Evolutionary conservation across 495 filamentous ascomycete genomes (phyloP), one percentile per base, ranked within the genome.

Genomic region (Penicillium silybi): DNA sequence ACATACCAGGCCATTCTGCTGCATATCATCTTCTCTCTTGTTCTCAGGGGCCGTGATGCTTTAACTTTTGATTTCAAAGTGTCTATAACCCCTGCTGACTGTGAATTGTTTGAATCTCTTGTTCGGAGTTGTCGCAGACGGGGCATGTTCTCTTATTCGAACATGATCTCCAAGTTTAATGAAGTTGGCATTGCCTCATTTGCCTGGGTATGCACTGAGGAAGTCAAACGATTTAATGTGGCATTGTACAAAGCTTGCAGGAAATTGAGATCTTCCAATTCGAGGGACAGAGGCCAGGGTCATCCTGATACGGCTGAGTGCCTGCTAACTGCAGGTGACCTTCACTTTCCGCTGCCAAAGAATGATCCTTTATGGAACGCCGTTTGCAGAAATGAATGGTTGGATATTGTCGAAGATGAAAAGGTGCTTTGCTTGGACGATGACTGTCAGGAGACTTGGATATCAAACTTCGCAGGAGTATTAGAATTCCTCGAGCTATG

Each of bases 1-100:
- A 63, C 58, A 11, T 71, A 67, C 37, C 66, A 71, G 46, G 62
- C 59, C n/a, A 64, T 69, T 22, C 37, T 71, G 25, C 39, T 71
- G 6, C 66, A 69, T 25, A 46, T 65, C 6, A 65, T 69, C 10
- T 62, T 64, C 39, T 47, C 59, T 26, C 8, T 60, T 6, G 19
- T 65, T 0, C 19, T 41, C 6, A 48, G 50, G 38, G n/a, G 38
- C 19, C 17, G 19, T 13, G 18, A 17, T n/a, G 3, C 22, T 15
- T 4, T 64, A 1, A 27, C 48, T 2, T 40, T 65, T 18, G 57
- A 64, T 16, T 42, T 70, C 6, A 61, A 54, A 17, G 25, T 47
- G 0, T 53, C 58, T 43, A 15, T 70, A 4, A 15, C 54, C 1
- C 0, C 40, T 41, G 16, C 53, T 6, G 49, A 64, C 22, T 15